Conservation (phyloP, 495 filamentous ascomycete species). For the Penicillium manginii region DNA sequence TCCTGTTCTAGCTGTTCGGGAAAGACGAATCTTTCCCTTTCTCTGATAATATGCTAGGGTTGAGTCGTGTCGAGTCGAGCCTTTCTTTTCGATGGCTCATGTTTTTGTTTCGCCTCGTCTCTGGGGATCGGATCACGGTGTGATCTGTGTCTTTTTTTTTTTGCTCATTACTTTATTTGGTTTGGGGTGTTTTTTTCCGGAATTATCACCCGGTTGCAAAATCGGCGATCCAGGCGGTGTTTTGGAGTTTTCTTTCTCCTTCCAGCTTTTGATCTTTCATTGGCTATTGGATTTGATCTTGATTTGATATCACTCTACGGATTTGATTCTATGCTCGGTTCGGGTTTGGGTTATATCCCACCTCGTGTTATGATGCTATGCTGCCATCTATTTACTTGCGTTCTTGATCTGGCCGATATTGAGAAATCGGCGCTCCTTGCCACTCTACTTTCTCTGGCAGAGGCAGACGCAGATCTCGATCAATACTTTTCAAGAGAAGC, state of each 20-base stretch:
- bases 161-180: neutral
- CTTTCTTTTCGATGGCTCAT: too few species aligned
- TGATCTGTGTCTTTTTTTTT: neutral
- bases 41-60: too few species aligned
- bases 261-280: neutral
- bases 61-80: too few species aligned
- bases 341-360: slow-evolving; percentile 37
- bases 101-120: too few species aligned
- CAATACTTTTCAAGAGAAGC: too few species aligned
- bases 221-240: slow-evolving; percentile 23
- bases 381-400: slow-evolving; percentile 14
- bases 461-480: too few species aligned
- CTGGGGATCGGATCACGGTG: neutral
- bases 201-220: slow-evolving; percentile 7
- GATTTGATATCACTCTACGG: slow-evolving; percentile 1
- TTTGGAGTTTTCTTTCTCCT: slow-evolving; percentile 12
- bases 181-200: slow-evolving; percentile 3
- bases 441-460: too few species aligned
- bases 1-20: neutral
- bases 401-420: neutral
- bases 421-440: neutral
- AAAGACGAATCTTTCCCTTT: too few species aligned
- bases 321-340: slow-evolving; percentile 1
- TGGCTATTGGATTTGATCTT: neutral
- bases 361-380: slow-evolving; percentile 36